Base-by-base conservation (phyloP, 169 alveolate genomes). In the Cyclospora cayetanensis region DNA sequence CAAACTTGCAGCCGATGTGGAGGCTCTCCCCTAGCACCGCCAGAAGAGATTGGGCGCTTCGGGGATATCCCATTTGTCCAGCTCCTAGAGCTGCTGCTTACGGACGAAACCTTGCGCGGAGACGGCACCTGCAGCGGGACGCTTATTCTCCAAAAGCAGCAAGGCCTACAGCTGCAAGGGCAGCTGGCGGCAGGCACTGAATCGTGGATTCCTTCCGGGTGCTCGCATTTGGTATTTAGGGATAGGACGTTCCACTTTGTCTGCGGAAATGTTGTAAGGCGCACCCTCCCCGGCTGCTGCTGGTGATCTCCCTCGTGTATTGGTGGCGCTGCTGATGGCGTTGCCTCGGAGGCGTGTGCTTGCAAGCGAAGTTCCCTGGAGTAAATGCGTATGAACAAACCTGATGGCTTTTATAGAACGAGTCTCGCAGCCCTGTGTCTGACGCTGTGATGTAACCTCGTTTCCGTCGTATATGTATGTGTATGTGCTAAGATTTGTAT, bases 211-310 rank as follows among this genome's bases (percentile, higher is more conserved):
- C 31, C 31, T 7, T 29, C 35, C 9, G 2, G 60, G 0, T 72
- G 83, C 83, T 39, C 83, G 20, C 83, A 72, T 72, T 72, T 2
- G 27, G 53, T 72, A 4, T 72, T 72, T 22, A 72, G 83, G n/a
- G 83, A 72, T 22, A 72, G 83, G 34, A 15, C 55, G 15, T 72
- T 72, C 53, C 22, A 39, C 27, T 72, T 72, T 18, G 50, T 55
- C 9, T 72, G 37, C 18, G 83, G 83, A 11, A 39, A 39, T 55
- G 83, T 55, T 35, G 83, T 72, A 39, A 37, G 83, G n/a, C 4
- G 9, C 77, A 65, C 41, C 37, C 15, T 7, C 37, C 27, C 1
- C 29, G n/a, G 5, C 53, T 35, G 83, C 83, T 72, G 83, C 55
- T 72, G 83, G 7, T 22, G 55, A 29, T 18, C 63, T 50, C 1